Evolutionary conservation across 495 filamentous ascomycete genomes (phyloP).

Genomic region (Hyphodiscus hymeniophilus): DNA sequence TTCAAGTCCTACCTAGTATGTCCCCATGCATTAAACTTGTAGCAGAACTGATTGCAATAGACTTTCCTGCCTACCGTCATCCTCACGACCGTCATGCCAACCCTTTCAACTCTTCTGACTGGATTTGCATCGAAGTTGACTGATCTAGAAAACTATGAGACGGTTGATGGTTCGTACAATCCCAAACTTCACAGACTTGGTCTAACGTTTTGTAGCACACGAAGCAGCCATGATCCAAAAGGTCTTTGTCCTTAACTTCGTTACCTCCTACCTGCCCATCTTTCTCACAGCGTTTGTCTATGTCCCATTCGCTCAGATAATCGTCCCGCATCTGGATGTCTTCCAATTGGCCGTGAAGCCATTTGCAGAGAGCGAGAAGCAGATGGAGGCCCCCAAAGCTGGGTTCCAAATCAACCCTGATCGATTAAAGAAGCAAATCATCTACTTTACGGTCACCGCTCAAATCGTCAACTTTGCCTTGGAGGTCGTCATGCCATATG

Average conservation of each 20-base stretch:
- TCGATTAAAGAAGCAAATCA: conserved; percentile 81
- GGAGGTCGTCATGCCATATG: conserved; percentile 78
- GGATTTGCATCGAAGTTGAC: conserved; percentile 71
- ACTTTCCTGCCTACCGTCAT: conserved; percentile 83
- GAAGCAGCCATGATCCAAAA: conserved; percentile 79
- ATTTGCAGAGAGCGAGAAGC: conserved; percentile 64
- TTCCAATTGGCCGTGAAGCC: conserved; percentile 70
- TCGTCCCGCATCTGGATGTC: conserved; percentile 85
- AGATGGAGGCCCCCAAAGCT: conserved; percentile 47
- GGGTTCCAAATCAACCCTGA: conserved; percentile 78
- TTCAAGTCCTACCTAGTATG: conserved; percentile 74
- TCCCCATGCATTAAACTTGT: background rate
- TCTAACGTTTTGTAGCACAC: conserved; percentile 35
- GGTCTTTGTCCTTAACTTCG: conserved; percentile 93
- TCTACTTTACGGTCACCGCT: conserved; percentile 95
- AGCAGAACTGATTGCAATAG: conserved; percentile 39
- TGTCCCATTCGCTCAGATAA: conserved; percentile 79
- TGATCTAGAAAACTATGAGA: conserved; percentile 89
- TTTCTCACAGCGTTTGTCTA: conserved; percentile 95
- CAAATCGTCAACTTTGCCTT: conserved; percentile 83
- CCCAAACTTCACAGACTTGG: background rate
- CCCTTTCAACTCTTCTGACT: conserved; percentile 67
- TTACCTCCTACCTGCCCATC: conserved; percentile 89
- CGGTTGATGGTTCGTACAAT: conserved; percentile 44
- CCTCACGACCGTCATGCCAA: conserved; percentile 71